Evolutionary conservation across 192 early-diverging fungal species (phyloP).

Genomic region (Pilaira anomala): DNA sequence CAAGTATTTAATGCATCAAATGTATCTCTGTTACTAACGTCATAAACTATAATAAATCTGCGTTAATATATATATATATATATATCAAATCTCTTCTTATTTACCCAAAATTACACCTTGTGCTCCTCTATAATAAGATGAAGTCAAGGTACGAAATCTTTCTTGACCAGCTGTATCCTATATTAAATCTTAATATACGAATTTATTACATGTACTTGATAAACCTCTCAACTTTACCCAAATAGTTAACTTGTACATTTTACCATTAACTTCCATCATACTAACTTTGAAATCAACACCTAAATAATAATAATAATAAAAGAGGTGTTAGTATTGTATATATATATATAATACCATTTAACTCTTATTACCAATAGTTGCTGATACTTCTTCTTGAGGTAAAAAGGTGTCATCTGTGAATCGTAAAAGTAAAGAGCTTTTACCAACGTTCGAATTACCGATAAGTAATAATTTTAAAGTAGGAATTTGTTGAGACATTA

Average conservation of each 20-base stretch:
- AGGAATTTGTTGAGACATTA: slow-evolving; percentile 31
- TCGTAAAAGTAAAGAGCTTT: slow-evolving; percentile 87
- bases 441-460: slow-evolving; percentile 94
- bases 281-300: slow-evolving; percentile 99
- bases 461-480: slow-evolving; percentile 97
- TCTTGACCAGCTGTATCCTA: slow-evolving; percentile 99
- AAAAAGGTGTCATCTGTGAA: slow-evolving; percentile 95
- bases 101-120: slow-evolving; percentile 95
- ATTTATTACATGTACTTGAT: not conserved
- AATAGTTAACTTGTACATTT: slow-evolving; percentile 94
- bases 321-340: not conserved
- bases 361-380: slow-evolving; percentile 69
- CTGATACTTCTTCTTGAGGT: slow-evolving; percentile 88
- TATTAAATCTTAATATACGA: not conserved
- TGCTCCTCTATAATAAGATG: slow-evolving; percentile 95
- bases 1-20: slow-evolving; percentile 93
- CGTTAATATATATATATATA: not conserved
- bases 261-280: slow-evolving; percentile 75
- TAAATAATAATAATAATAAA: slow-evolving; percentile 31
- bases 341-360: too few species aligned
- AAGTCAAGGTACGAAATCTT: slow-evolving; percentile 95
- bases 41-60: slow-evolving; percentile 72
- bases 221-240: slow-evolving; percentile 58
- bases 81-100: not conserved
- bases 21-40: slow-evolving; percentile 89